These are phyloP conservation scores for Chlamydomonas incerta DNA, from an alignment of 139 green algal species.

Conservation along the genomic window DNA sequence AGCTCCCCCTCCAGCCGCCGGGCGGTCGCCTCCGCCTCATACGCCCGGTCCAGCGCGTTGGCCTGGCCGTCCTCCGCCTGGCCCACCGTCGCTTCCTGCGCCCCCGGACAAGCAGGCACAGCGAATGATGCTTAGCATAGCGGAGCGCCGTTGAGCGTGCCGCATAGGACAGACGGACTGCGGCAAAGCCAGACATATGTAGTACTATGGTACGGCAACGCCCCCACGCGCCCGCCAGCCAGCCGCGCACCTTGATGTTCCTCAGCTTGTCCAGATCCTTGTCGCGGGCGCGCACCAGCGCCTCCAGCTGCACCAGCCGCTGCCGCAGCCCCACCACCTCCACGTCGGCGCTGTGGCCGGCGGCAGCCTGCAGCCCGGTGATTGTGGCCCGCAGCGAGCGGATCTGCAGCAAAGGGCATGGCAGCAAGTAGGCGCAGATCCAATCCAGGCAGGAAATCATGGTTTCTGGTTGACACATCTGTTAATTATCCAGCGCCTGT, in stretches of 20 bases:
- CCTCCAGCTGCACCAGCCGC: slow-evolving; percentile 28
- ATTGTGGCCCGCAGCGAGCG: slow-evolving; percentile 19
- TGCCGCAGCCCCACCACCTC: background rate
- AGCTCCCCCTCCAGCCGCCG: slow-evolving; percentile 23
- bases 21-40: slow-evolving; percentile 29
- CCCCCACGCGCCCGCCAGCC: too few species aligned
- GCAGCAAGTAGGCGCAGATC: too few species aligned
- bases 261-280: slow-evolving; percentile 42
- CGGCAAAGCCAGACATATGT: too few species aligned
- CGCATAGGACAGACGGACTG: too few species aligned
- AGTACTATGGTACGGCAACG: too few species aligned
- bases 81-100: slow-evolving; percentile 15
- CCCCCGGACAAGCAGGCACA: background rate
- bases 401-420: slow-evolving; percentile 25
- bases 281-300: slow-evolving; percentile 20
- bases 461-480: too few species aligned
- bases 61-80: slow-evolving; percentile 21
- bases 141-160: too few species aligned
- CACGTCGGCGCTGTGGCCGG: slow-evolving; percentile 6
- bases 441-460: too few species aligned
- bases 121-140: too few species aligned
- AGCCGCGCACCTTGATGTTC: slow-evolving; percentile 23
- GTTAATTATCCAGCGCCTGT: background rate
- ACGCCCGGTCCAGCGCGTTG: slow-evolving; percentile 47
- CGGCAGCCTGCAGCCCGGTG: slow-evolving; percentile 21